A percentile compares a stretch with the other conserved stretches of the same genome.
These are phyloP conservation scores for Rhinocladiella mackenziei DNA, from an alignment of 2,329 filamentous ascomycete species.

Conservation along the genomic window DNA sequence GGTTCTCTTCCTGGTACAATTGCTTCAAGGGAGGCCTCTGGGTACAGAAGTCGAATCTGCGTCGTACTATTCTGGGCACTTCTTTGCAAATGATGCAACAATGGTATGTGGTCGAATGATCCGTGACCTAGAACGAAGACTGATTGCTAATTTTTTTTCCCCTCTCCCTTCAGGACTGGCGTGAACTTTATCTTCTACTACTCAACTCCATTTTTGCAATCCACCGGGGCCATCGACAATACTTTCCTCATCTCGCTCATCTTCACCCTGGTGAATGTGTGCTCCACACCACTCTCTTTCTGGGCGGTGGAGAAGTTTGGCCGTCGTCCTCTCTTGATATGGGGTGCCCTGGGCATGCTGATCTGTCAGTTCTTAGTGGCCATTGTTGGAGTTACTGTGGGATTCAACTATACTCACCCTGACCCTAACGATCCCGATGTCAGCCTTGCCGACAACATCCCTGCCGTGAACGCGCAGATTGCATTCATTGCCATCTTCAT, in stretches of 20 bases:
- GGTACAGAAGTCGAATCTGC: constrained; percentile 53
- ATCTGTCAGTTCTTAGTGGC: constrained; percentile 75
- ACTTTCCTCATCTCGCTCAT: constrained; percentile 78
- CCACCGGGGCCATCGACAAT: constrained; percentile 69
- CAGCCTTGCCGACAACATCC: constrained; percentile 49
- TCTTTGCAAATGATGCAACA: constrained; percentile 79
- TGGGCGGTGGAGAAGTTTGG: constrained; percentile 78
- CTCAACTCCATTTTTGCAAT: constrained; percentile 77
- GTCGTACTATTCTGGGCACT: constrained; percentile 66
- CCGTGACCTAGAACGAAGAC: too few species aligned
- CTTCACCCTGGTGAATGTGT: constrained; percentile 83
- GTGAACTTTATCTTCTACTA: constrained; percentile 91
- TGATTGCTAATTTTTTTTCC: neutral
- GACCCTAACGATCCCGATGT: constrained; percentile 63
- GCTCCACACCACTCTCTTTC: constrained; percentile 81
- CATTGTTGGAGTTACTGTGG: constrained; percentile 55
- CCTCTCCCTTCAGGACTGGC: constrained; percentile 61
- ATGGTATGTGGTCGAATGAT: constrained; percentile 31
- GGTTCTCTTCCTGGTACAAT: constrained; percentile 64
- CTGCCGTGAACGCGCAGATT: constrained; percentile 62
- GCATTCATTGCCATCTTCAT: constrained; percentile 90
- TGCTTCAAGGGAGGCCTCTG: constrained; percentile 57
- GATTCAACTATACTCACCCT: constrained; percentile 42
- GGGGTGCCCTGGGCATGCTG: constrained; percentile 76
- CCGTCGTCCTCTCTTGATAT: constrained; percentile 73